Base-by-base conservation (phyloP, 2,329 filamentous ascomycete species). In the Trichophyton simii region DNA sequence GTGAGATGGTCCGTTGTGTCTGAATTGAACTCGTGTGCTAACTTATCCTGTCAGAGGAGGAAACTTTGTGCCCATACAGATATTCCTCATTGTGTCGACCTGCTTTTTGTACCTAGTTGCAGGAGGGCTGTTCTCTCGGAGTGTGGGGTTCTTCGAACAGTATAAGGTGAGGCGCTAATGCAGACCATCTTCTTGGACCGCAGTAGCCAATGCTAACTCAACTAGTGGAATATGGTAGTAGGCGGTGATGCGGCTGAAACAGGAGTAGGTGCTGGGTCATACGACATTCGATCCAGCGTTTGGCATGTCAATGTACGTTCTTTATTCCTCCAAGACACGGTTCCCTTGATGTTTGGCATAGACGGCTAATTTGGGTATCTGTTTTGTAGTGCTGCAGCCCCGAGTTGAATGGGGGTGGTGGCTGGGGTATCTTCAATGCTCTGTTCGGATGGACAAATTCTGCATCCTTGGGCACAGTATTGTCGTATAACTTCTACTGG, bases 401-500 rank as follows among this genome's bases (percentile, higher is more conserved):
- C 0, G 76, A 84, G 59, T 74, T 86, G 44, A 85, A 89, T 64
- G 87, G 87, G 31, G 87, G 87, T 57, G 85, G 86, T 42, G 88
- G 87, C 52, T 95, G 89, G 90, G 89, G 88, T 61, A 84, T 95
- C 66, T 90, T 95, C 79, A 92, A 95, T 68, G 85, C 88, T 62
- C 80, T 95, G 60, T 79, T 95, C 9, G 90, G 91, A 62, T 96
- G 91, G 91, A 83, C 85, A 64, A 95, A 95, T 76, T 89, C 87
- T 11, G 91, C 88, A 3, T 95, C 90, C 1, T 91, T 92, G 68
- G 89, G 90, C 59, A 91, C 88, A 0, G 87, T 95, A 65, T 84
- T 95, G 65, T 85, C 87, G 0, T 95, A 95, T 77, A 95, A 94
- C 71, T 62, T 92, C 15, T 95, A 95, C 77, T 96, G 90, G 91